Evolutionary conservation across 305 asterid genomes (phyloP).

Genomic region (Plantago rigida): DNA sequence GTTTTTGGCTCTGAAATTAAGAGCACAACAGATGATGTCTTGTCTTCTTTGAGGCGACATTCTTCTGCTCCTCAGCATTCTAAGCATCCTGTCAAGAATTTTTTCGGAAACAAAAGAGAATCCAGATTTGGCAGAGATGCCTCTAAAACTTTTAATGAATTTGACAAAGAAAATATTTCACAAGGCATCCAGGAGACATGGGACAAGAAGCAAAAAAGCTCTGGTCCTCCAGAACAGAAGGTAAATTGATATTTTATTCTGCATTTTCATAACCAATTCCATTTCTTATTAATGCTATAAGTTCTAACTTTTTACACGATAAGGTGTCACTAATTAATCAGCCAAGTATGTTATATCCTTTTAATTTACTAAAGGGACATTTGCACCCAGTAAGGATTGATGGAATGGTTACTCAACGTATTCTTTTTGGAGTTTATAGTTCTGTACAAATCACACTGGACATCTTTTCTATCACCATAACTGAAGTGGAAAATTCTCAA

Average conservation of each 20-base stretch:
- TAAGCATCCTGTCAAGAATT: slow-evolving; percentile 44
- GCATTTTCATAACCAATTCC: slow-evolving; percentile 5
- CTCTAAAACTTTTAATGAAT: slow-evolving; percentile 31
- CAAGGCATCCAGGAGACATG: slow-evolving; percentile 44
- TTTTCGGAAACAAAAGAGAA: slow-evolving; percentile 40
- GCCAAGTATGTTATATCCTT: too few species aligned
- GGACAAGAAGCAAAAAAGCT: slow-evolving; percentile 48
- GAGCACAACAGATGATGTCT: slow-evolving; percentile 80
- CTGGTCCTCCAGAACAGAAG: slow-evolving; percentile 86
- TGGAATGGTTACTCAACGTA: too few species aligned
- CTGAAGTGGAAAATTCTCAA: too few species aligned
- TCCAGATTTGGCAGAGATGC: slow-evolving; percentile 35
- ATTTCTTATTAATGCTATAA: not conserved
- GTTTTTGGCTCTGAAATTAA: slow-evolving; percentile 86
- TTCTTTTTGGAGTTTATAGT: too few species aligned
- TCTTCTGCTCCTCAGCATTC: slow-evolving; percentile 51
- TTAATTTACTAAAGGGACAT: too few species aligned
- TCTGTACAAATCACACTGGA: too few species aligned
- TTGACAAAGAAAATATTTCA: slow-evolving; percentile 37
- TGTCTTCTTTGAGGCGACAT: slow-evolving; percentile 80
- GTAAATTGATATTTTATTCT: slow-evolving; percentile 31
- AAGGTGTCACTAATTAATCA: not conserved
- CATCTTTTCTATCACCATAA: too few species aligned
- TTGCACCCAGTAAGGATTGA: too few species aligned
- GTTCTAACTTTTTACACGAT: not conserved